Evolutionary conservation across 2,329 filamentous ascomycete genomes (phyloP), one percentile per base, ranked within the genome.

Genomic region (Helicocarpus griseus): DNA sequence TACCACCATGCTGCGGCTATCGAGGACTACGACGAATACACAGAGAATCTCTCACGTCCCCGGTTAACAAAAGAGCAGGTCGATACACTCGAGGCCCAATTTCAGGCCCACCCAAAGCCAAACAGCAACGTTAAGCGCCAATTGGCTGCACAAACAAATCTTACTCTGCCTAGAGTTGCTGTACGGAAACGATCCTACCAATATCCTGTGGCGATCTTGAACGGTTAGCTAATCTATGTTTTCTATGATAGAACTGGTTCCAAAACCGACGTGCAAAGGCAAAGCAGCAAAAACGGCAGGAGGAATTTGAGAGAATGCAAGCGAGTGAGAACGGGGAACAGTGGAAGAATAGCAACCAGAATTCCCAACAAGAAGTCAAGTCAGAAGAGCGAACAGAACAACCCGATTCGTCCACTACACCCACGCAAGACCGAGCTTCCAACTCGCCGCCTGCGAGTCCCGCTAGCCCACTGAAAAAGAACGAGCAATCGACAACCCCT

Each of bases 41-140:
- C 70, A 33, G 73, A 77, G 58, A 73, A 72, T 55, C 62, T 74
- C 38, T 74, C 72, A 14, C 67, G 73, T 14, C 73, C 73, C 9
- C 68, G 74, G 35, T 68, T 77, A 58, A 76, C 74, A 53, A 75
- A 75, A 55, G 74, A 77, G 53, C 74, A 77, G 63, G 71, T 76
- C 36, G 73, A 74, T 56, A 72, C 71, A 3, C 59, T 77, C 24
- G 74, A 77, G 58, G 64, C 68, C 38, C 71, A 76, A 50, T 77
- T 76, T 53, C 71, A 73, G 57, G 68, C 72, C 33, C 72, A 75
- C 54, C 72, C 73, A 33, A 77, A 76, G 57, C 74, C 74, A 8
- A 76, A 70, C 55, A 74, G 72, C 58, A 73, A 73, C 54, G 65
- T 71, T 44, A 77, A 76, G 63, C 72, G 71, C 52, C 68, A 74